Evolutionary conservation across 768 basidiomycete species (phyloP).

Genomic region (Leccinum uliginosum): DNA sequence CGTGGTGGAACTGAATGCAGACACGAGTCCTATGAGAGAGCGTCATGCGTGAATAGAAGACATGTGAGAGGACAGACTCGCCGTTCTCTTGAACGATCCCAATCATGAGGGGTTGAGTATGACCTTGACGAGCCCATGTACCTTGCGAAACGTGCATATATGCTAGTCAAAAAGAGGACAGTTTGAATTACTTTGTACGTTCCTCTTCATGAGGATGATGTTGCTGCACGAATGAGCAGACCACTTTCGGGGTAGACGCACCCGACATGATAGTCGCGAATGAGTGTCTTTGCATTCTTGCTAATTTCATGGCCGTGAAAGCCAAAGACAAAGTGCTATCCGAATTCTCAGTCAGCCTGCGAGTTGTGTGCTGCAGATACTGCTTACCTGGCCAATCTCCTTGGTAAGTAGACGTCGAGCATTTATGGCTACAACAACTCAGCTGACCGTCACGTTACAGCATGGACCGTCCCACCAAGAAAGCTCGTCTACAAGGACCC

Average conservation of each 20-base stretch:
- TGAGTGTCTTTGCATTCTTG: slow-evolving; percentile 50
- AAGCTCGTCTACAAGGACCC: slow-evolving; percentile 20
- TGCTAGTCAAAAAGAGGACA: background rate
- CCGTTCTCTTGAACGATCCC: slow-evolving; percentile 78
- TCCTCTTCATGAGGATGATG: slow-evolving; percentile 67
- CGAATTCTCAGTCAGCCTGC: background rate
- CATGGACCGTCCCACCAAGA: slow-evolving; percentile 8
- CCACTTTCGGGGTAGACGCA: slow-evolving; percentile 14
- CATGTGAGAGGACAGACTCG: slow-evolving; percentile 11
- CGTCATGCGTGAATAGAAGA: background rate
- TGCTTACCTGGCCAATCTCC: slow-evolving; percentile 42
- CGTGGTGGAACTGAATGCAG: slow-evolving; percentile 53
- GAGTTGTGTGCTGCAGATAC: background rate
- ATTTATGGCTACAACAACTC: slow-evolving; percentile 1
- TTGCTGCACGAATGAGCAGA: slow-evolving; percentile 28
- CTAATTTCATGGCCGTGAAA: slow-evolving; percentile 56
- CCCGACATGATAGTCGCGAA: slow-evolving; percentile 61
- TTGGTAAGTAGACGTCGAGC: background rate
- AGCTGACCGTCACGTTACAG: background rate
- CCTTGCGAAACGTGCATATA: slow-evolving; percentile 32
- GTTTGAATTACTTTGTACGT: slow-evolving; percentile 44
- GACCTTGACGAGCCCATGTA: slow-evolving; percentile 46
- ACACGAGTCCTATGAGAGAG: slow-evolving; percentile 54
- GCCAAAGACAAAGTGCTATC: slow-evolving; percentile 69
- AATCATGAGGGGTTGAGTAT: slow-evolving; percentile 53